Evolutionary conservation across 768 basidiomycete species (phyloP), one percentile per base, ranked within the genome.

Genomic region (Kwoniella sp.): DNA sequence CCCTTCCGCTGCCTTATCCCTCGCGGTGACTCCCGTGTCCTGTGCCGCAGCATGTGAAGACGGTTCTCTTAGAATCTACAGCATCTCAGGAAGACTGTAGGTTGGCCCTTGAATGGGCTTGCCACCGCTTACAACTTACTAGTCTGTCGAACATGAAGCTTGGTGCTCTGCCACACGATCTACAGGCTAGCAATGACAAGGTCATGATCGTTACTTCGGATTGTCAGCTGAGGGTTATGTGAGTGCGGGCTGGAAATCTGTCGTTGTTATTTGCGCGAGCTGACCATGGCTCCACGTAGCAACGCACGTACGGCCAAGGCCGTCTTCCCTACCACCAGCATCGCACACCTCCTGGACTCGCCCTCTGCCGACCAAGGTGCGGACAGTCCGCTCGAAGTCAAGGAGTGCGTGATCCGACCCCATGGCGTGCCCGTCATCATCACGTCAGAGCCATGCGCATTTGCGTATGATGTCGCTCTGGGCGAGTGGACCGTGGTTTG

Each of bases 21-120:
- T 88, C 41, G 82, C 83, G 4, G 83, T 83, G 0, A 85, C 88
- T 0, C 66, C 71, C 11, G 66, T 63, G 2, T 89, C 88, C 67
- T 84, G 84, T 61, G 91, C 88, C 6, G 87, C 82, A 3, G 87
- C 83, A 0, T 80, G 82, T 76, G 80, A 84, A 57, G 90, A 95
- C 70, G 88, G 87, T 0, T 80, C 79, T 3, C 76, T 98, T n/a
- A 81, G 80, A 56, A 82, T 93, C 9, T 96, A 96, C 74, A 87
- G 89, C 3, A 80, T 80, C 40, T 84, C 84, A 0, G 93, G 93
- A 4, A 76, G 91, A 71, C 81, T 86, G 92, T 90, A 59, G 50
- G 82, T 62, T 23, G 0, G 17, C 3, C 20, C 31, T 59, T 31
- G 11, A 50, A n/a, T 41, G 5, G 25, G 11, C 23, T 34, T 1